Conservation (phyloP, 345 rosid species). For the Nephelium lappaceum region DNA sequence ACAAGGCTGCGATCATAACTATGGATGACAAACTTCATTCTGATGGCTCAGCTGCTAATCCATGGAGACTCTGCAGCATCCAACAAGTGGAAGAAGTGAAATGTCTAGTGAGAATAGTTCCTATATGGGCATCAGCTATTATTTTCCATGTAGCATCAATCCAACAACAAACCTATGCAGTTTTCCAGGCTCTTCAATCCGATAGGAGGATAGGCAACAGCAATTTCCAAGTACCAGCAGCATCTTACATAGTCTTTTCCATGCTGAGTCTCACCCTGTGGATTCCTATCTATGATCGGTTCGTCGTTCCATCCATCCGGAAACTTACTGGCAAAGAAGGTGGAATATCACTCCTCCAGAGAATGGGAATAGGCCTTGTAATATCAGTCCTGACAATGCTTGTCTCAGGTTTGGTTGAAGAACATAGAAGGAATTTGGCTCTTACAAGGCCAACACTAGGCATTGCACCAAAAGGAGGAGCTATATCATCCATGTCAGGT, state of each 20-base stretch:
- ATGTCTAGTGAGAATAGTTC: conserved; percentile 55
- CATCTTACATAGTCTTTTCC: conserved; percentile 35
- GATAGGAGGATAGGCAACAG: conserved; percentile 42
- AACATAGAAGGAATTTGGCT: conserved; percentile 44
- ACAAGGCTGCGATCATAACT: conserved; percentile 62
- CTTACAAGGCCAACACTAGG: conserved; percentile 54
- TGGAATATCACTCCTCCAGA: conserved; percentile 39
- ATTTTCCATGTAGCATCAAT: conserved; percentile 40
- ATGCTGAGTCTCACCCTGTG: conserved; percentile 33
- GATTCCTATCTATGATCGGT: conserved; percentile 33
- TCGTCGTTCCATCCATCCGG: conserved; percentile 23
- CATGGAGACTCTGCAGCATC: conserved; percentile 70
- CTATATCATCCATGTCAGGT: conserved; percentile 56
- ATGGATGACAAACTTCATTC: conserved; percentile 39
- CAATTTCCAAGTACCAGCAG: conserved; percentile 54
- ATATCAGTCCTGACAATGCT: conserved; percentile 40
- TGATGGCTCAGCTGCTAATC: conserved; percentile 50
- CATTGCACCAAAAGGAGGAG: conserved; percentile 39
- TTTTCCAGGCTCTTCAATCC: conserved; percentile 62
- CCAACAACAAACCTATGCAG: conserved; percentile 62
- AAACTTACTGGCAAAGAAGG: conserved; percentile 18
- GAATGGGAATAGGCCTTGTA: conserved; percentile 48
- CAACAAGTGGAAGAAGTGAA: conserved; percentile 77
- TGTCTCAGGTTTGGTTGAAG: conserved; percentile 53
- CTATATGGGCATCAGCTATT: conserved; percentile 59